Conservation (phyloP, 2,329 filamentous ascomycete genomes). For the Claviceps sp. region DNA sequence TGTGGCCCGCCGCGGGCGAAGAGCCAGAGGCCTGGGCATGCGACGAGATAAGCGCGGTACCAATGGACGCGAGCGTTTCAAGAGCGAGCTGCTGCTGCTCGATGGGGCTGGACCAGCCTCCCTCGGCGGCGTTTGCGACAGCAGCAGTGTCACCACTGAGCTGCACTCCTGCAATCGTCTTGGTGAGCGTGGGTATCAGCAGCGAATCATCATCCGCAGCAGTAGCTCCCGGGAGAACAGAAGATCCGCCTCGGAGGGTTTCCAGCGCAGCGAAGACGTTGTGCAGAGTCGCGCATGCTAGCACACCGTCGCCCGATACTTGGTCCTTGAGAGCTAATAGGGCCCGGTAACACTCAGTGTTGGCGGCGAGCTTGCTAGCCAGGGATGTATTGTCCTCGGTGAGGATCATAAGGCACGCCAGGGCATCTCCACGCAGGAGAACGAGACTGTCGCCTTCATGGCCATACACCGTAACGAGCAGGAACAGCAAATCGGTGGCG, state of each 20-base stretch:
- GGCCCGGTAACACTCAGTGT: constrained; percentile 32
- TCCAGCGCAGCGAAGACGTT: constrained; percentile 40
- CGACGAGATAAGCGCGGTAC: constrained; percentile 38
- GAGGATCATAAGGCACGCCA: constrained; percentile 43
- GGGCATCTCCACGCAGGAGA: constrained; percentile 29
- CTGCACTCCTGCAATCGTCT: constrained; percentile 15
- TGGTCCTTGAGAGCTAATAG: constrained; percentile 35
- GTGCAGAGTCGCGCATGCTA: constrained; percentile 48
- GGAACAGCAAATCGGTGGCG: constrained; percentile 41
- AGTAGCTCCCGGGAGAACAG: constrained; percentile 11
- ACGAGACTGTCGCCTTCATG: constrained; percentile 23
- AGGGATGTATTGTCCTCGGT: constrained; percentile 46
- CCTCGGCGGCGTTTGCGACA: constrained; percentile 18
- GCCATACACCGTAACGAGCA: constrained; percentile 33
- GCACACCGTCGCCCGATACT: constrained; percentile 35
- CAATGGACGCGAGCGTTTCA: constrained; percentile 51
- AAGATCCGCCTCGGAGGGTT: constrained; percentile 10
- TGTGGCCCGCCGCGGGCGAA: background rate
- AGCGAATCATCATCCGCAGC: constrained; percentile 16
- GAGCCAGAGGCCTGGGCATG: constrained; percentile 25
- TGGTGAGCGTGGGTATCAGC: constrained; percentile 24
- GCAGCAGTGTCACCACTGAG: constrained; percentile 13
- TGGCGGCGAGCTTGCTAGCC: constrained; percentile 35
- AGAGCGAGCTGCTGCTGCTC: constrained; percentile 42
- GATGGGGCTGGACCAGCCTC: constrained; percentile 25